A percentile compares a stretch with the other conserved stretches of the same genome.
phyloP scores from a whole-genome alignment of 495 filamentous ascomycete species.

The Usnea hakonensis region DNA sequence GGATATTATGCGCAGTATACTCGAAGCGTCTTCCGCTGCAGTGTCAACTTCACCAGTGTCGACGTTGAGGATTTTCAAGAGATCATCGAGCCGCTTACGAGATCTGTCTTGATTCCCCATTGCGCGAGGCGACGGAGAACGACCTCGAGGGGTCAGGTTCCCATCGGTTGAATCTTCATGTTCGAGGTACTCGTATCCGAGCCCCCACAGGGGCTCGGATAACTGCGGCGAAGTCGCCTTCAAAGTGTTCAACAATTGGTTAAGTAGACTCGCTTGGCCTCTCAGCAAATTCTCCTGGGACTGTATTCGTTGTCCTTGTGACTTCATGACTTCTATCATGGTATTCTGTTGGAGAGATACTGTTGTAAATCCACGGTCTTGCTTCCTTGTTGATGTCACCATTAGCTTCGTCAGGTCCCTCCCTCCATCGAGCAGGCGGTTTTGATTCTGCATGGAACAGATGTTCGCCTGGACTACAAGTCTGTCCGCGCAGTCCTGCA shows the following conservation, averaged over 20 bases:
- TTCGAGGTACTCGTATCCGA: background rate
- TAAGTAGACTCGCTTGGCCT: background rate
- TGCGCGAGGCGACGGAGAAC: background rate
- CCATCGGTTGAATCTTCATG: background rate
- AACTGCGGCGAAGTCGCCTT: background rate
- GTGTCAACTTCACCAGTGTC: background rate
- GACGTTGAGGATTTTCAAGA: background rate
- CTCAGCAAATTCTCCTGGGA: background rate
- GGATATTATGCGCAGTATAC: background rate
- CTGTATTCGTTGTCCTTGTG: background rate
- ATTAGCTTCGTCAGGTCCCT: background rate
- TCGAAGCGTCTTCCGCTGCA: background rate
- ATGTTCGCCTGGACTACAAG: background rate
- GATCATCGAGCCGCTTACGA: background rate
- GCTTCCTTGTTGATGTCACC: background rate
- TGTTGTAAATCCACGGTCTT: background rate
- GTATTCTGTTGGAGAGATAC: background rate
- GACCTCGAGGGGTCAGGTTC: background rate
- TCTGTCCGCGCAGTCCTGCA: background rate
- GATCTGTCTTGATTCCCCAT: background rate
- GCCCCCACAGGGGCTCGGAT: background rate
- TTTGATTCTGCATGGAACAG: constrained; percentile 3
- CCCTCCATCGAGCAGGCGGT: background rate
- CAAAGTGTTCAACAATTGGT: background rate
- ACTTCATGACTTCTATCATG: background rate